Base-by-base conservation (phyloP, 192 early-diverging fungal species). In the Geranomyces variabilis region DNA sequence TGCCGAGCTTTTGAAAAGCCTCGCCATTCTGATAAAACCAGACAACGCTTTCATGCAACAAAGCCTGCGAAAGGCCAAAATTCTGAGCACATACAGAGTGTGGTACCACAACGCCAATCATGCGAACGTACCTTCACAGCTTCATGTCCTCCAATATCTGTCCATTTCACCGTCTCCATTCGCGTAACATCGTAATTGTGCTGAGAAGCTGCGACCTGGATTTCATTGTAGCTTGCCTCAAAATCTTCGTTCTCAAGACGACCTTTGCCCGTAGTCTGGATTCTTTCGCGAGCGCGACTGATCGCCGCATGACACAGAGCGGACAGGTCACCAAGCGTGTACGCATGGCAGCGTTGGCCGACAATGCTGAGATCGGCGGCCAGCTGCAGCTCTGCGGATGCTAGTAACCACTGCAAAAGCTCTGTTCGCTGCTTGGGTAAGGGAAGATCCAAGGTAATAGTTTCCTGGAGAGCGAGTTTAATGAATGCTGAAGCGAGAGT, bases 141-240 rank as follows among this genome's bases (percentile, higher is more conserved):
- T 7, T 77, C 80, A 28, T 94, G 75, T 1, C 95, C 95, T 21
- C 94, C 95, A 65, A 97, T 88, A 75, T 95, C 92, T 0, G 65
- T 61, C 92, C 94, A 95, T 28, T 73, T 47, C 5, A 94, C 86
- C 22, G 70, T 49, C 22, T 79, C 84, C 14, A 80, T 75, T 49
- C 77, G 77, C 46, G 87, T 73, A 0, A 80, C 82, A 24, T 71
- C 72, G 30, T 72, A 53, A 49, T 21, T 14, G n/a, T 47, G 58
- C 12, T 63, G 19, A 36, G 41, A 36, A 22, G 17, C 30, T 19
- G 33, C 22, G 9, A 60, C 58, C 7, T 29, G 58, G 29, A 60
- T n/a, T 28, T 31, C 60, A 31, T 14, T 47, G 30, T 36, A 62
- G 51, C 26, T 46, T 60, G 33, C 43, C 64, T 29, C 24, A n/a